Conservation (phyloP, 2,329 filamentous ascomycete genomes). For the Fusarium poae region DNA sequence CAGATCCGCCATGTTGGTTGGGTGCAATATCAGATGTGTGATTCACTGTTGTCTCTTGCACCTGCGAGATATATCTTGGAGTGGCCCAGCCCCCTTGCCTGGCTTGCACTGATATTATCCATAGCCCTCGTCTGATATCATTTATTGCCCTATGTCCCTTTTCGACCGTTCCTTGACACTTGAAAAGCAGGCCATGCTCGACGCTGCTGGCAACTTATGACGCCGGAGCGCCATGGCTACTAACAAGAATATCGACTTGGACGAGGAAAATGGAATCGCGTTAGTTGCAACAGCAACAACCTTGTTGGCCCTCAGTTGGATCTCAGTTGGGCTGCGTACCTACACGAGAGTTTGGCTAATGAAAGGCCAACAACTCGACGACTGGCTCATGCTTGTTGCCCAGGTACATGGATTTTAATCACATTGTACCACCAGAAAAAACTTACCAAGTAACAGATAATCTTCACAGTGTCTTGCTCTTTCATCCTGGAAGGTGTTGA, state of each 20-base stretch:
- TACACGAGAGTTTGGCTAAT: slow-evolving; percentile 61
- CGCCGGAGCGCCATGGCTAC: slow-evolving; percentile 51
- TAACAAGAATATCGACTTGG: slow-evolving; percentile 51
- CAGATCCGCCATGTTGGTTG: slow-evolving; percentile 25
- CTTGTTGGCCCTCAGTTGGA: slow-evolving; percentile 58
- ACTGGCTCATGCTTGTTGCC: slow-evolving; percentile 66
- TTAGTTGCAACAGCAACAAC: slow-evolving; percentile 55
- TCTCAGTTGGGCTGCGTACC: slow-evolving; percentile 59
- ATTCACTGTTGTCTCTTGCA: slow-evolving; percentile 29
- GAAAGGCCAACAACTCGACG: slow-evolving; percentile 62
- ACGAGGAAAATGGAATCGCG: slow-evolving; percentile 56
- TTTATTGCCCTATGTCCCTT: slow-evolving; percentile 6
- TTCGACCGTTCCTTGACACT: slow-evolving; percentile 6
- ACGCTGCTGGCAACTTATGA: slow-evolving; percentile 36
- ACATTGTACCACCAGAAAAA: neutral
- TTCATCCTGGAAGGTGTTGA: slow-evolving; percentile 61
- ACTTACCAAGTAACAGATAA: slow-evolving; percentile 49
- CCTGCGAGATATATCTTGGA: slow-evolving; percentile 41
- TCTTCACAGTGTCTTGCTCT: slow-evolving; percentile 62
- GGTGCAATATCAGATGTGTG: slow-evolving; percentile 12
- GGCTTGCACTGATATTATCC: slow-evolving; percentile 6
- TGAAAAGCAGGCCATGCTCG: slow-evolving; percentile 39
- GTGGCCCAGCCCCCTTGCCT: slow-evolving; percentile 18
- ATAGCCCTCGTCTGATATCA: slow-evolving; percentile 5
- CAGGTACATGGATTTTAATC: slow-evolving; percentile 56